Base-by-base conservation (phyloP, 1,284 basidiomycete species). In the Fomitiporia mediterranea region DNA sequence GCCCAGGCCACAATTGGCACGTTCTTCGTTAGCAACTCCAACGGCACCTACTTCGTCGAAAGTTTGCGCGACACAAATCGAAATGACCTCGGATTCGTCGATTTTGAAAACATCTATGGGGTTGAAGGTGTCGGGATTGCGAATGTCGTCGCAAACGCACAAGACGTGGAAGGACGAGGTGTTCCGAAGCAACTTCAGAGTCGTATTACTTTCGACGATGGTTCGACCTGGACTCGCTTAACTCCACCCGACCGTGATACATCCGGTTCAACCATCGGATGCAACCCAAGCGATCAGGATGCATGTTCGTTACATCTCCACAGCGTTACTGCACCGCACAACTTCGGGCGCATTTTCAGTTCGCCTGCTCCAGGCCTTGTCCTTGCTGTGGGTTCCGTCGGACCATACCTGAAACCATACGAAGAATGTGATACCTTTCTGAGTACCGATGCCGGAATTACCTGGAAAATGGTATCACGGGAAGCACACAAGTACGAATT, bases 401-500 rank as follows among this genome's bases (percentile, higher is more conserved):
- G 95, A 1, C 72, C 79, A 15, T 73, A 75, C 15, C 74, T 98
- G 3, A 69, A 77, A 32, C 76, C 85, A 0, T 99, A 99, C 67
- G 85, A 90, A 50, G 89, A 97, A 35, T 89, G 91, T 67, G 93
- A 98, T 66, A 98, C 96, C 0, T 99, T 95, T 75, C 70, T 98
- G 59, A 93, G 89, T 64, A 90, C 81, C 0, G 93, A 99, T 65
- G 95, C 89, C 0, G 96, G 96, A 2, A 64, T 94, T 5, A 83
- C 81, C 0, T 99, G 96, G 96, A 75, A 66, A 30, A 92, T 92
- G 86, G 78, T 89, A 7, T 76, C 77, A 39, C 75, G 74, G 56
- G 86, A 88, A 19, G 91, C 96, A 0, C 87, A 94, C 70, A 93
- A 94, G 72, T 98, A 98, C 68, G 94, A 98, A 70, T 96, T 98